Evolutionary conservation across 1,139 yeast species (phyloP).

Genomic region (Candida freyschussii): DNA sequence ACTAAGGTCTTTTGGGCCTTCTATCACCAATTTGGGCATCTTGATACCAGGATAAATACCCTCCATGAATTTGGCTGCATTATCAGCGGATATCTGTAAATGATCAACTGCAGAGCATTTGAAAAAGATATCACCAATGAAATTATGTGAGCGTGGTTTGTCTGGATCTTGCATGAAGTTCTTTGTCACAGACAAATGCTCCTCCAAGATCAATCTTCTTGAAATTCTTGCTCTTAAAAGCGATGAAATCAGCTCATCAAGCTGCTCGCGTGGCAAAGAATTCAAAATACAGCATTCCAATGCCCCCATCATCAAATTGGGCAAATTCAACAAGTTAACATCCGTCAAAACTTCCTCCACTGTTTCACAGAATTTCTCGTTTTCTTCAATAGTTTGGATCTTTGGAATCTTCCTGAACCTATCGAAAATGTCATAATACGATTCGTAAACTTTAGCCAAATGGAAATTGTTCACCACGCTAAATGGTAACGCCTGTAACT

Average conservation of each 20-base stretch:
- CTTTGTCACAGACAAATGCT: conserved; percentile 74
- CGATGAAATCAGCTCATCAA: conserved; percentile 71
- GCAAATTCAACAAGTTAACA: conserved; percentile 73
- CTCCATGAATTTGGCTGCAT: conserved; percentile 41
- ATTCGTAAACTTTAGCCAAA: conserved; percentile 80
- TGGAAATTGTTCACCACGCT: conserved; percentile 82
- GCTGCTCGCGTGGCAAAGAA: conserved; percentile 52
- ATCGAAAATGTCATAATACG: conserved; percentile 83
- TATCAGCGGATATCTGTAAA: conserved; percentile 50
- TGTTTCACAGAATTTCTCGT: conserved; percentile 62
- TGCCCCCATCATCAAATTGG: conserved; percentile 91
- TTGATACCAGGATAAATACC: conserved; percentile 48
- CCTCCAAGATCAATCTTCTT: conserved; percentile 85
- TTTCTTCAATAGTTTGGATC: conserved; percentile 66
- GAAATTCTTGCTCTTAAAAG: conserved; percentile 82
- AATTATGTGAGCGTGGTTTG: conserved; percentile 50
- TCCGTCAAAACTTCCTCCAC: conserved; percentile 60
- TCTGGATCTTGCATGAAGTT: conserved; percentile 45
- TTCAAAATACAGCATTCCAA: conserved; percentile 69
- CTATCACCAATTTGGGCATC: conserved; percentile 71
- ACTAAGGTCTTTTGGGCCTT: conserved; percentile 54
- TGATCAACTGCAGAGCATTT: conserved; percentile 73
- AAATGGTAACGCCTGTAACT: conserved; percentile 78
- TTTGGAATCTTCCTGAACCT: conserved; percentile 69
- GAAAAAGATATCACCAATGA: conserved; percentile 82